Conservation (phyloP, 305 asterid species). For the Solanum hybrid region DNA sequence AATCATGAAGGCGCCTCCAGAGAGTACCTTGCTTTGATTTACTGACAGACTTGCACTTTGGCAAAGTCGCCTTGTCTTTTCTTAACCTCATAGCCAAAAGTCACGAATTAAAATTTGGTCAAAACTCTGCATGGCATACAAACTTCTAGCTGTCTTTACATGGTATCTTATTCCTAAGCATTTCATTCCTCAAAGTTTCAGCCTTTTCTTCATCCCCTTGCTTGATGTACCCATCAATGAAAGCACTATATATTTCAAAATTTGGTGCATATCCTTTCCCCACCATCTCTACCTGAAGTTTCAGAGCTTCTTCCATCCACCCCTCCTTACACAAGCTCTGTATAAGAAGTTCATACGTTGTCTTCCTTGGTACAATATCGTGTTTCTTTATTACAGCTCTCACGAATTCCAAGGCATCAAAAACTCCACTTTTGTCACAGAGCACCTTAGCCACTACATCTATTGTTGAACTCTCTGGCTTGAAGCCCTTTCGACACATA, state of each 20-base stretch:
- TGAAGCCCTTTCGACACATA: conserved; percentile 47
- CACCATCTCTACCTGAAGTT: conserved; percentile 73
- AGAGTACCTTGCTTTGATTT: not conserved
- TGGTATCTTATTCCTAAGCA: conserved; percentile 20
- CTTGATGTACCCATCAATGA: conserved; percentile 47
- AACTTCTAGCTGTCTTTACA: conserved; percentile 8
- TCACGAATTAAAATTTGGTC: not conserved
- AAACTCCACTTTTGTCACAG: conserved; percentile 30
- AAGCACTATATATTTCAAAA: conserved; percentile 45
- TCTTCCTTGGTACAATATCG: conserved; percentile 32
- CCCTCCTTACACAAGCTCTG: conserved; percentile 57
- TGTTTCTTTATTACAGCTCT: conserved; percentile 33
- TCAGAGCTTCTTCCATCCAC: conserved; percentile 52
- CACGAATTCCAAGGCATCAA: conserved; percentile 36
- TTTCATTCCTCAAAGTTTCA: conserved; percentile 45
- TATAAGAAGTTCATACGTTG: conserved; percentile 38
- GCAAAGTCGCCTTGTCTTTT: not conserved
- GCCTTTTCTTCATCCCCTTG: conserved; percentile 49
- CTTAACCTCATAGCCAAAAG: not conserved
- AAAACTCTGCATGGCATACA: not conserved
- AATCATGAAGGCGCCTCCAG: not conserved
- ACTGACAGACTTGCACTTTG: not conserved
- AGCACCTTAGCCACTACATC: conserved; percentile 41
- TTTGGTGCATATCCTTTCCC: conserved; percentile 54
- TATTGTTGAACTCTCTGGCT: conserved; percentile 38